Base-by-base conservation (phyloP, 352 stramenopile genomes). In the Globisporangium irregulare region DNA sequence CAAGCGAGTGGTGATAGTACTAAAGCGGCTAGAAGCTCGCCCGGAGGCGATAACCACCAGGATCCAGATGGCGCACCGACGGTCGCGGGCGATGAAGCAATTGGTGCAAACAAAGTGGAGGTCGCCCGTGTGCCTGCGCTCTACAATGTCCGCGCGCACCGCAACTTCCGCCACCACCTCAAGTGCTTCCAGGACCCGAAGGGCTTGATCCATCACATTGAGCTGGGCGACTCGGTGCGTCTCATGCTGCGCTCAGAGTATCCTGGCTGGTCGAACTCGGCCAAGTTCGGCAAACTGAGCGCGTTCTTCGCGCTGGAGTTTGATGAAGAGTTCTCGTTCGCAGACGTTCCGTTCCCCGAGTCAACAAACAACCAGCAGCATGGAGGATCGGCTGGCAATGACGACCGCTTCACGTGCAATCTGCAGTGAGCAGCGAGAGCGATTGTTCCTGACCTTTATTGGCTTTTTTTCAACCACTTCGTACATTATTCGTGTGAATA, bases 241-340 rank as follows among this genome's bases (percentile, higher is more conserved):
- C 76, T 94, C 36, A 20, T 70, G 6, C 68, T 92, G 38, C 77
- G 81, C 8, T 92, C 86, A 25, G 53, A 64, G 60, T 72, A 66
- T 20, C 56, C 56, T 25, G 86, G 81, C 0, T 94, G 84, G 86
- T 60, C 75, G 32, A 94, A 94, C 72, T 73, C 73, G 32, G 84
- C 79, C 3, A 87, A 79, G 57, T 89, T 77, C 51, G 86, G 72
- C 10, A 71, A 73, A 3, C 67, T 94, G 10, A 73, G 60, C 5
- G 74, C 75, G 55, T 85, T 72, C 55, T 87, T 90, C 57, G 58
- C 70, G 22, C 70, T 89, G 29, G 73, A 84, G 63, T 71, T 87
- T 53, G 75, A 80, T 32, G 79, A 89, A 50, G 65, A 80, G 32
- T 82, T 89, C 51, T 78, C 68, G 12, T 87, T 84, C 56, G 69